phyloP scores from a whole-genome alignment of 1,139 yeast species.

The Kazachstania sp. region DNA sequence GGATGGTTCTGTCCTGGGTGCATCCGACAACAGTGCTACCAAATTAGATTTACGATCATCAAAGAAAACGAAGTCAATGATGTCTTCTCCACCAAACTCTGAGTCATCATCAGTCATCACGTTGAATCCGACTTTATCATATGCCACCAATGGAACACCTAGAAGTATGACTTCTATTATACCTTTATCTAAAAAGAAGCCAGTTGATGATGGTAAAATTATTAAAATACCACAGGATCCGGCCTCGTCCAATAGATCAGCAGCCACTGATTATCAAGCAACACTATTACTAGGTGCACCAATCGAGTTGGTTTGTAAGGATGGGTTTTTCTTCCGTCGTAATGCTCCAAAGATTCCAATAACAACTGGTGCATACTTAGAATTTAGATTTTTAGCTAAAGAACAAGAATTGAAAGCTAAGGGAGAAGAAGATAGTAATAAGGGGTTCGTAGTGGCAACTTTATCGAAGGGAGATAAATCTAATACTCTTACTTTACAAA shows the following conservation, averaged over 20 bases:
- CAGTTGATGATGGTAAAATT: background rate
- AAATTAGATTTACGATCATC: background rate
- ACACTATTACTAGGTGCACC: slow-evolving; percentile 23
- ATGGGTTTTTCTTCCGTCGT: slow-evolving; percentile 27
- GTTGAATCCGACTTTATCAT: background rate
- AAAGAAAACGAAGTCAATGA: slow-evolving; percentile 2
- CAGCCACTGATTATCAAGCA: slow-evolving; percentile 11
- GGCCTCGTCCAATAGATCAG: background rate
- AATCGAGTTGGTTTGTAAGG: slow-evolving; percentile 27
- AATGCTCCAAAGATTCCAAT: slow-evolving; percentile 23
- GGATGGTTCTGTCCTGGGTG: background rate
- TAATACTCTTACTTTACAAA: slow-evolving; percentile 25
- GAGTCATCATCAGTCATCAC: background rate
- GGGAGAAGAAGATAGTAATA: slow-evolving; percentile 4
- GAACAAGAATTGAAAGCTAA: slow-evolving; percentile 19
- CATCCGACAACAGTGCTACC: background rate
- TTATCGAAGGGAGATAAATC: slow-evolving; percentile 22
- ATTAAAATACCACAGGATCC: background rate
- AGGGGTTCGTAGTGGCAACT: slow-evolving; percentile 13
- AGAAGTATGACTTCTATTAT: background rate
- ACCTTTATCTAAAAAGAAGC: background rate
- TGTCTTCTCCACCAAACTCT: background rate
- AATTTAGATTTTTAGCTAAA: slow-evolving; percentile 25
- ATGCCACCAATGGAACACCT: background rate
- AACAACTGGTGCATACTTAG: slow-evolving; percentile 26